Evolutionary conservation across 768 basidiomycete genomes (phyloP).

Genomic region (Pleurotus ostreatus): DNA sequence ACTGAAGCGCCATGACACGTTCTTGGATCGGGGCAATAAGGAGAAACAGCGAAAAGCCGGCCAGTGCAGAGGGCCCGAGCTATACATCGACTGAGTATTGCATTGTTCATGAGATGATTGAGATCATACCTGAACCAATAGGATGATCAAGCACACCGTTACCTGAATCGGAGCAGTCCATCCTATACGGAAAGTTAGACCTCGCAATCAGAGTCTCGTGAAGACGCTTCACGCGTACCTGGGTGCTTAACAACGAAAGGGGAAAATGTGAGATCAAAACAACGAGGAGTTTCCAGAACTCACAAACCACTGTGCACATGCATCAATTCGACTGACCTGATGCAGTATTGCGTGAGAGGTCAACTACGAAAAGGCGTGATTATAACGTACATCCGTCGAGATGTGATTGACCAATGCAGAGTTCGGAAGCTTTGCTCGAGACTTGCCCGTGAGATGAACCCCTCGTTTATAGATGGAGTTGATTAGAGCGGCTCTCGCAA

Average conservation of each 20-base stretch:
- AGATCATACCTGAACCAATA: conserved; percentile 47
- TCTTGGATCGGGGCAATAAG: conserved; percentile 61
- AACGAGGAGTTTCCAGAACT: conserved; percentile 23
- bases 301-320: conserved; percentile 71
- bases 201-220: not conserved
- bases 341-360: not conserved
- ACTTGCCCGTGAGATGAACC: conserved; percentile 60
- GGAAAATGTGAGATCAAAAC: not conserved
- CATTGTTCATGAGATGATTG: not conserved
- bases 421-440: conserved; percentile 60
- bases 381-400: conserved; percentile 54
- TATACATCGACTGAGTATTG: conserved; percentile 16
- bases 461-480: conserved; percentile 69
- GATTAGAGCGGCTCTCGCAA: conserved; percentile 64
- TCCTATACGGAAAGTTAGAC: conserved; percentile 22
- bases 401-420: conserved; percentile 57
- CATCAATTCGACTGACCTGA: conserved; percentile 53
- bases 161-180: conserved; percentile 73
- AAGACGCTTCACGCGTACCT: conserved; percentile 17
- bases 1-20: conserved; percentile 57
- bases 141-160: conserved; percentile 52
- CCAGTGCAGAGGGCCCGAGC: conserved; percentile 68
- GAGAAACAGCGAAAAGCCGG: conserved; percentile 65
- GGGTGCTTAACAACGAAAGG: conserved; percentile 30
- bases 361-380: not conserved